These are phyloP conservation scores for Ophiostoma sp. DNA, from an alignment of 2,329 filamentous ascomycete species.

Conservation along the genomic window DNA sequence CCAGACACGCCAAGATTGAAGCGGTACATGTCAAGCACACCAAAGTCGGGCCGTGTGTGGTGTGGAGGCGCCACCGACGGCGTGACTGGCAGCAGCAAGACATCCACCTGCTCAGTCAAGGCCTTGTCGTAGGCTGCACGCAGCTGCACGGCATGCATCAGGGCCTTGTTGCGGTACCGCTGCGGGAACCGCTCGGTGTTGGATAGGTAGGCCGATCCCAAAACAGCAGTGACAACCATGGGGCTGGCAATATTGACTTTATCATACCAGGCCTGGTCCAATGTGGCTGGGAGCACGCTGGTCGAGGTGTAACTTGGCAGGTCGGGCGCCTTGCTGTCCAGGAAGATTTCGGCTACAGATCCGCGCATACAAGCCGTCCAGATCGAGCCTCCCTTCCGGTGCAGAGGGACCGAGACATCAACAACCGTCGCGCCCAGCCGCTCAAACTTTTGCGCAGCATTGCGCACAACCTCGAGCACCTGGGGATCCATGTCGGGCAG, in stretches of 20 bases:
- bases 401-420: constrained; percentile 44
- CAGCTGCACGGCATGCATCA: constrained; percentile 43
- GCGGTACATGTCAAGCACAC: constrained; percentile 38
- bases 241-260: constrained; percentile 41
- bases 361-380: constrained; percentile 41
- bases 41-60: constrained; percentile 31
- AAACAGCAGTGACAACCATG: constrained; percentile 40
- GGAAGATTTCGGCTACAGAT: constrained; percentile 32
- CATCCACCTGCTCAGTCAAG: constrained; percentile 37
- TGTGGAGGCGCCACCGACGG: constrained; percentile 42
- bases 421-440: constrained; percentile 40
- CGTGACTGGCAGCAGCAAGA: constrained; percentile 45
- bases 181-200: constrained; percentile 29
- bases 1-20: constrained; percentile 41
- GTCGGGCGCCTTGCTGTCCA: constrained; percentile 32
- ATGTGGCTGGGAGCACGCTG: constrained; percentile 30
- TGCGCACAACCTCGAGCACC: constrained; percentile 36
- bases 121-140: constrained; percentile 44
- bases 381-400: constrained; percentile 41
- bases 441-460: constrained; percentile 36
- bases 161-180: constrained; percentile 40
- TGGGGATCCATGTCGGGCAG: constrained; percentile 36
- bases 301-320: constrained; percentile 33
- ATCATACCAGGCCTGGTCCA: constrained; percentile 40
- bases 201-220: constrained; percentile 35